phyloP scores from a whole-genome alignment of 305 asterid species.

The Lippia alba region DNA sequence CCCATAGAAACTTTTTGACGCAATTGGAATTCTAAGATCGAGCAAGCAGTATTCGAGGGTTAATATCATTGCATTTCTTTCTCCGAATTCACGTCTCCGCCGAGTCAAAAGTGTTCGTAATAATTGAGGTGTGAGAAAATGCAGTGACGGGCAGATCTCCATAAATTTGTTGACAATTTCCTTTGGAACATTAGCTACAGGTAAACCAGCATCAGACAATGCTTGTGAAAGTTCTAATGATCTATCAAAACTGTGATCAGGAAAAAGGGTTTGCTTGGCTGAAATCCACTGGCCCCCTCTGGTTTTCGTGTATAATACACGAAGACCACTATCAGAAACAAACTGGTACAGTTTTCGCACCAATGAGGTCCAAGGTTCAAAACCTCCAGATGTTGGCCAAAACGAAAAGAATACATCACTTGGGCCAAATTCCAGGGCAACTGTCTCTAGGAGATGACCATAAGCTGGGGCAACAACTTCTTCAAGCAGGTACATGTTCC shows the following conservation, averaged over 20 bases:
- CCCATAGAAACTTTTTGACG: slow-evolving; percentile 70
- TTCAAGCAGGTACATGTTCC: slow-evolving; percentile 92
- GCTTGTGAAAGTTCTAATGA: slow-evolving; percentile 79
- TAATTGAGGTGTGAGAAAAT: slow-evolving; percentile 90
- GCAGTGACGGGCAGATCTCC: slow-evolving; percentile 78
- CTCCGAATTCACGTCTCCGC: slow-evolving; percentile 76
- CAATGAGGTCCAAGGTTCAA: slow-evolving; percentile 92
- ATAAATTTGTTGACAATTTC: slow-evolving; percentile 70
- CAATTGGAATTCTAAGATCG: slow-evolving; percentile 68
- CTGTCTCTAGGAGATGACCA: slow-evolving; percentile 85
- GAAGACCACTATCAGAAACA: slow-evolving; percentile 74
- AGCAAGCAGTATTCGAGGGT: slow-evolving; percentile 95
- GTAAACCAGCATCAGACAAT: slow-evolving; percentile 87
- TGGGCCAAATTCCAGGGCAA: slow-evolving; percentile 84
- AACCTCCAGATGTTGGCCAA: slow-evolving; percentile 79
- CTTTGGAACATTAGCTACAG: slow-evolving; percentile 72
- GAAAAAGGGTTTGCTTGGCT: slow-evolving; percentile 91
- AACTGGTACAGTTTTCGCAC: slow-evolving; percentile 76
- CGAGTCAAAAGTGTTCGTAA: slow-evolving; percentile 79
- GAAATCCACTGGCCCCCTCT: slow-evolving; percentile 98
- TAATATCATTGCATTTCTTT: slow-evolving; percentile 77
- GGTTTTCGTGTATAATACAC: slow-evolving; percentile 74
- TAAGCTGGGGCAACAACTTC: slow-evolving; percentile 96
- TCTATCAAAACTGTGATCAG: slow-evolving; percentile 82
- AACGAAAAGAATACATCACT: slow-evolving; percentile 76